Conservation (phyloP, 371 early-diverging fungal genomes). For the Mortierella polycephala region DNA sequence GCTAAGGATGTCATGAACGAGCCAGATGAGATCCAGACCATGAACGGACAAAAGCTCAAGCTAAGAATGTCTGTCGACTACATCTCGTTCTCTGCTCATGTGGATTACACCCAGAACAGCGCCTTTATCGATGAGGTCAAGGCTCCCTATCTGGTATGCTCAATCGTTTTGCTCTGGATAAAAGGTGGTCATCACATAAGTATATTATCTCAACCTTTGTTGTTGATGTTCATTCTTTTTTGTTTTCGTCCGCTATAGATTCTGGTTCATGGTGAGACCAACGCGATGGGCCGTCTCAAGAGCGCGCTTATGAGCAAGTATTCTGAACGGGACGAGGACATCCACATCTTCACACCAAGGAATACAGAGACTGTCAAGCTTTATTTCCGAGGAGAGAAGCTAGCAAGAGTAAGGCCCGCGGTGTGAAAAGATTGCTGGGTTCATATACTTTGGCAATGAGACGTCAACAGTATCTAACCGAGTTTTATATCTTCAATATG, state of each 20-base stretch:
- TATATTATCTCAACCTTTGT: neutral
- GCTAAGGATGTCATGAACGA: slow-evolving; percentile 97
- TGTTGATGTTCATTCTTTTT: neutral
- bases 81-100: slow-evolving; percentile 99
- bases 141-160: slow-evolving; percentile 91
- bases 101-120: slow-evolving; percentile 99
- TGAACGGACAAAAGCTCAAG: slow-evolving; percentile 90
- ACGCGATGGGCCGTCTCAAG: slow-evolving; percentile 97
- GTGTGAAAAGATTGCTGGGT: neutral
- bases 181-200: no score
- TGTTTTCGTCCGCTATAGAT: slow-evolving; percentile 59
- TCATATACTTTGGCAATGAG: neutral
- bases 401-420: slow-evolving; percentile 75
- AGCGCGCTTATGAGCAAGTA: slow-evolving; percentile 91
- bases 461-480: neutral
- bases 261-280: slow-evolving; percentile 99
- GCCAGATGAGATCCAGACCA: slow-evolving; percentile 92
- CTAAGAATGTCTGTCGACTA: slow-evolving; percentile 95
- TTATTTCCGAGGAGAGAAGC: slow-evolving; percentile 95
- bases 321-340: slow-evolving; percentile 82
- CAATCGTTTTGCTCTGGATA: no score
- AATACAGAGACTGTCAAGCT: slow-evolving; percentile 96
- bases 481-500: neutral
- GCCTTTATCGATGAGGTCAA: slow-evolving; percentile 98
- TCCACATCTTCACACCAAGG: slow-evolving; percentile 92